Conservation (phyloP, 2,329 filamentous ascomycete species). For the Colletotrichum theobromicola region DNA sequence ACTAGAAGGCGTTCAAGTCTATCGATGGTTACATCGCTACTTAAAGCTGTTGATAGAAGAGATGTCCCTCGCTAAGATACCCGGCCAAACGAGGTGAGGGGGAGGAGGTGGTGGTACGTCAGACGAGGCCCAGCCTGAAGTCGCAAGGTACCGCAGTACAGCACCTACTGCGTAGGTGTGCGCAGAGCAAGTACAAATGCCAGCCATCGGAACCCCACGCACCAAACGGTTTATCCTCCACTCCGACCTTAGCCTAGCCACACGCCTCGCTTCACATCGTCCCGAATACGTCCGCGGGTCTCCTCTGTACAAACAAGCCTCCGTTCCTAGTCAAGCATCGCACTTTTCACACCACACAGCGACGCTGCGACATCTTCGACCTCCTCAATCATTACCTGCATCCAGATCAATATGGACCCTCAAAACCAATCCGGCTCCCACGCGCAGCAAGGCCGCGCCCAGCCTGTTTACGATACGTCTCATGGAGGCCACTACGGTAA, state of each 20-base stretch:
- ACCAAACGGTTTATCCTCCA: neutral
- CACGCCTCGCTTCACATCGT: neutral
- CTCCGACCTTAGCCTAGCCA: neutral
- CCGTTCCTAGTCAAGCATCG: neutral
- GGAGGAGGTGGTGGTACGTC: neutral
- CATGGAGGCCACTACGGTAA: constrained; percentile 82
- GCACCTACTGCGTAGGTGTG: neutral
- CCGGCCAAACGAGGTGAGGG: neutral
- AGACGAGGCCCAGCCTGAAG: neutral
- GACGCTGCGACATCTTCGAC: neutral
- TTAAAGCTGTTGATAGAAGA: neutral
- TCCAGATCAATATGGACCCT: constrained; percentile 38
- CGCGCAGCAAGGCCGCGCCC: constrained; percentile 60
- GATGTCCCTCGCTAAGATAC: neutral
- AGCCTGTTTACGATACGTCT: constrained; percentile 73
- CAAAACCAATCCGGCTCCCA: constrained; percentile 32
- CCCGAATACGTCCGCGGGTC: neutral
- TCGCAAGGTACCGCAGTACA: neutral
- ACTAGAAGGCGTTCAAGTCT: neutral
- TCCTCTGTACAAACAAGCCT: neutral
- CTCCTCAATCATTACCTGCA: neutral
- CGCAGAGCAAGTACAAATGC: neutral
- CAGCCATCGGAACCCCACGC: neutral
- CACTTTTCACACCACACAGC: neutral
- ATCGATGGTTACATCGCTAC: neutral